Base-by-base conservation (phyloP, 306 rosid genomes). In the Quillaja saponaria region DNA sequence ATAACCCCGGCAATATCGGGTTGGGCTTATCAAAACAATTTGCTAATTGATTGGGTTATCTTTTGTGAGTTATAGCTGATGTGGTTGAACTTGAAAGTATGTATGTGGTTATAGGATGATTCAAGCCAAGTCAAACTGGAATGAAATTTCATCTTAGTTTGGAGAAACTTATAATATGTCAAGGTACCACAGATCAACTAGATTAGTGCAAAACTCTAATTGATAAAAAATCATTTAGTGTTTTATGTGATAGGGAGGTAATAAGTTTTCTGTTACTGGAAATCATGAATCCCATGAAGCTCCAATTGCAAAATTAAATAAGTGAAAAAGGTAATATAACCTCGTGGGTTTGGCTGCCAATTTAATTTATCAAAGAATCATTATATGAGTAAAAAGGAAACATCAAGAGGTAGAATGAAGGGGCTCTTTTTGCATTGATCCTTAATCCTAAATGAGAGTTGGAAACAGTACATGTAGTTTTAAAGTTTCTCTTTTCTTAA, bases 341-440 rank as follows among this genome's bases (percentile, higher is more conserved):
- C n/a, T n/a, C n/a, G n/a, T n/a, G n/a, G n/a, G n/a, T n/a, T n/a
- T n/a, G n/a, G n/a, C n/a, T n/a, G n/a, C n/a, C n/a, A n/a, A n/a
- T n/a, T n/a, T n/a, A n/a, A n/a, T n/a, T n/a, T n/a, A n/a, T n/a
- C n/a, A n/a, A n/a, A n/a, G 42, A 42, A 6, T 58, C 20, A 37
- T 49, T n/a, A 49, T 3, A 38, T 49, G 40, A 9, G 28, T 9
- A 3, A 55, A 55, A 42, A 55, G 41, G 12, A 69, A 59, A 12
- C 15, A 52, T 25, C 10, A 40, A 21, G 25, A 35, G 40, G 12
- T 64, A 44, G 39, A 28, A 44, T 42, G n/a, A 6, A 18, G 14
- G 14, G 17, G 6, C 2, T n/a, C 8, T 21, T 15, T 64, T 21
- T 7, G 31, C 20, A 49, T 34, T 58, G 17, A 5, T 58, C 25